These are phyloP conservation scores for Cytospora schulzeri DNA, from an alignment of 2,329 filamentous ascomycete species.

Conservation along the genomic window DNA sequence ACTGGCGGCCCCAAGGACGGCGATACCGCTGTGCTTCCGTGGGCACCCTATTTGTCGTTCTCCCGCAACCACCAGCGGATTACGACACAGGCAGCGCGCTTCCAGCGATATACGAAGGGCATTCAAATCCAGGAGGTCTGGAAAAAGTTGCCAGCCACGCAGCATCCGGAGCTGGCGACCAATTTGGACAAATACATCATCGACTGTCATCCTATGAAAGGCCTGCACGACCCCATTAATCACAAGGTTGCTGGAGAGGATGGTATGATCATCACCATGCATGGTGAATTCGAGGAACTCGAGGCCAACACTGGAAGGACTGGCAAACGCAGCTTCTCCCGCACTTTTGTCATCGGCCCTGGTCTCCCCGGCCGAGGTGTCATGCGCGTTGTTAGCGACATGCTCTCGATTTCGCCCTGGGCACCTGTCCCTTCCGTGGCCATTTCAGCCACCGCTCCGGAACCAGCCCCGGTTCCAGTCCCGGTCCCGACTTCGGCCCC, in stretches of 20 bases:
- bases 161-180: constrained; percentile 70
- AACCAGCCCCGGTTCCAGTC: constrained; percentile 29
- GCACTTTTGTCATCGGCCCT: constrained; percentile 78
- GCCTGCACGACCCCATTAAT: constrained; percentile 69
- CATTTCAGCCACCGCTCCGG: constrained; percentile 35
- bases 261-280: constrained; percentile 76
- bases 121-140: constrained; percentile 68
- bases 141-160: constrained; percentile 70
- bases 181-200: constrained; percentile 76
- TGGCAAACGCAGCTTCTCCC: constrained; percentile 76
- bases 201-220: constrained; percentile 75
- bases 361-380: constrained; percentile 64
- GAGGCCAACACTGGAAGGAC: constrained; percentile 57
- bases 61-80: constrained; percentile 79
- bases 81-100: constrained; percentile 55
- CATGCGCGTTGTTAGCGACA: constrained; percentile 78
- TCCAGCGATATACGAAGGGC: constrained; percentile 68
- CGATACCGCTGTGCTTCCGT: constrained; percentile 54
- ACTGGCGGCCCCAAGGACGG: constrained; percentile 52
- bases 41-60: constrained; percentile 74
- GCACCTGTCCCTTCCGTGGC: constrained; percentile 49
- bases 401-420: constrained; percentile 73
- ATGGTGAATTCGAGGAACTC: constrained; percentile 81
- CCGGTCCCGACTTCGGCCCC: constrained; percentile 32
- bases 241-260: constrained; percentile 69